Percentiles rank a stretch among this genome's conserved stretches.
Evolutionary conservation across 179 eudicot genomes (phyloP).

Genomic region (Sideroxylon spinosum): DNA sequence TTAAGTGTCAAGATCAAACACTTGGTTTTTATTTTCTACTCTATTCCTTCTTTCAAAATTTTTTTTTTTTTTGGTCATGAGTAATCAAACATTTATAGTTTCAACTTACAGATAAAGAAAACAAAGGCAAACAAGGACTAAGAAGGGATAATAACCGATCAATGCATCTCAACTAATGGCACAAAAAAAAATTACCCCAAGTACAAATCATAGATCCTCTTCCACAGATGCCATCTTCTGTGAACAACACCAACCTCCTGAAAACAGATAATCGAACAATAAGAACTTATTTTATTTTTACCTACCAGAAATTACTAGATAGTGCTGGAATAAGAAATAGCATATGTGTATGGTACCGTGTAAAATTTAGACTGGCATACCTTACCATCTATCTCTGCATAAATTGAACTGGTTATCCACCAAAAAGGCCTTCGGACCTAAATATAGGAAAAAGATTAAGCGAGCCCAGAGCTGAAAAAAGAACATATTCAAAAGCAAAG

Average conservation of each 20-base stretch:
- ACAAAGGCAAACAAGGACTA: not conserved
- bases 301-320: not conserved
- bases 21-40: no score
- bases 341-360: not conserved
- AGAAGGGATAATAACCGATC: not conserved
- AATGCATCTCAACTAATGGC: not conserved
- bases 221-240: constrained; percentile 98
- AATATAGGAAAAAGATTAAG: constrained; percentile 14
- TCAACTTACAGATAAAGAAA: not conserved
- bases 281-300: not conserved
- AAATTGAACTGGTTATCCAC: constrained; percentile 95
- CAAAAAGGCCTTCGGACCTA: constrained; percentile 98
- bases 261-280: constrained; percentile 12
- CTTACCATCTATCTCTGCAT: constrained; percentile 88
- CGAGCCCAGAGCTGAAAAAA: constrained; percentile 10
- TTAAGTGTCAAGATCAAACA: not conserved
- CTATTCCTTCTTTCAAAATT: no score
- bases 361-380: constrained; percentile 38
- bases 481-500: not conserved
- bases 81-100: not conserved
- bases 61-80: no score
- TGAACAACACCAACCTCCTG: constrained; percentile 98
- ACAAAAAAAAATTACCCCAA: constrained; percentile 53
- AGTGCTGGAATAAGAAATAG: not conserved
- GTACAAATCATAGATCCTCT: constrained; percentile 92